phyloP scores from a whole-genome alignment of 2,329 filamentous ascomycete species.

The Cryoendolithus antarcticus region DNA sequence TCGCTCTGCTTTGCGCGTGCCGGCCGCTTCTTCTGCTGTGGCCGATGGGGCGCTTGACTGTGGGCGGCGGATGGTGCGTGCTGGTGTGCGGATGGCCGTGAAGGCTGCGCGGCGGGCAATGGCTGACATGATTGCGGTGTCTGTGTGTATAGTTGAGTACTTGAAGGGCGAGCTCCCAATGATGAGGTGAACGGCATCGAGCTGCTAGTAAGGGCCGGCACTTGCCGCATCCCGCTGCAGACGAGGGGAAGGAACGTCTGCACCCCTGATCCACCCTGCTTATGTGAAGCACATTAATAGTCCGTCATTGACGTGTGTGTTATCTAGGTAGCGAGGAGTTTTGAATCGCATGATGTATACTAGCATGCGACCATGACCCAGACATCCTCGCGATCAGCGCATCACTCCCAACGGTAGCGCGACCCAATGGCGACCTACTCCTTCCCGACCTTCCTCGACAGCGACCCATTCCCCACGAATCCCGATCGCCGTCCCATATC shows the following conservation, averaged over 20 bases:
- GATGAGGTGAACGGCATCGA: neutral
- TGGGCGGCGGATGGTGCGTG: slow-evolving; percentile 19
- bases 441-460: slow-evolving; percentile 17
- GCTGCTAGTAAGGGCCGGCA: neutral
- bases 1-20: slow-evolving; percentile 25
- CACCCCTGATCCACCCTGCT: neutral
- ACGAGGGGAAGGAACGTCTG: neutral
- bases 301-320: neutral
- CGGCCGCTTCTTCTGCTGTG: slow-evolving; percentile 31
- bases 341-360: slow-evolving; percentile 14
- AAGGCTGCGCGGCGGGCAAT: slow-evolving; percentile 34
- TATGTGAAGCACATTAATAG: neutral
- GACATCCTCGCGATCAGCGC: slow-evolving; percentile 9
- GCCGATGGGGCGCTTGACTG: slow-evolving; percentile 31
- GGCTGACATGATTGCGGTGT: slow-evolving; percentile 30
- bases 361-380: slow-evolving; percentile 1
- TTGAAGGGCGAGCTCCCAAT: neutral
- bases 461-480: slow-evolving; percentile 14
- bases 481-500: slow-evolving; percentile 10
- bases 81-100: slow-evolving; percentile 28
- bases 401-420: slow-evolving; percentile 7
- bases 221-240: neutral
- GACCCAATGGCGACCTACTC: slow-evolving; percentile 4
- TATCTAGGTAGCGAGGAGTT: slow-evolving; percentile 11
- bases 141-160: neutral